Conservation (phyloP, 2,329 filamentous ascomycete genomes). For the Coccinonectria pachysandricola region DNA sequence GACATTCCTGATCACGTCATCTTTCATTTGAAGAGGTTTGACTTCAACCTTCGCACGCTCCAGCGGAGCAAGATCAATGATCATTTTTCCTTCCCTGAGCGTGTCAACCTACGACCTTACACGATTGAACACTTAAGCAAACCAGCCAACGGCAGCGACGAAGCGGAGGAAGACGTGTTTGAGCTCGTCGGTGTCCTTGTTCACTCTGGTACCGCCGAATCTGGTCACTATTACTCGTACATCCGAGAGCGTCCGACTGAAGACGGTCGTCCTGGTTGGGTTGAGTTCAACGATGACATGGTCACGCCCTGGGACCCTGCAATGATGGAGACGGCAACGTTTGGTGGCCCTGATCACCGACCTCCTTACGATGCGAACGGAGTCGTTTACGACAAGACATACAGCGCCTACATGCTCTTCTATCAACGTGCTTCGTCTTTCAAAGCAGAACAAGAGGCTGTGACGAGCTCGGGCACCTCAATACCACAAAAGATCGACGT, state of each 20-base stretch:
- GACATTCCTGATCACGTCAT: constrained; percentile 90
- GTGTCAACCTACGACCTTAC: constrained; percentile 81
- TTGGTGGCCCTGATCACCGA: constrained; percentile 58
- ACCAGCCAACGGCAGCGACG: constrained; percentile 37
- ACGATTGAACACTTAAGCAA: constrained; percentile 75
- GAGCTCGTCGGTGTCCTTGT: constrained; percentile 93
- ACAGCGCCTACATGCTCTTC: constrained; percentile 96
- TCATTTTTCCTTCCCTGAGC: constrained; percentile 75
- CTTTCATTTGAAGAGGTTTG: constrained; percentile 85
- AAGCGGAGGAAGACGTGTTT: constrained; percentile 69
- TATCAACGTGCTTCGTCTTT: constrained; percentile 73
- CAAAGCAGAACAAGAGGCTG: constrained; percentile 37
- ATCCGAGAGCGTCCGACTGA: constrained; percentile 66
- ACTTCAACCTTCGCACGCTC: constrained; percentile 68
- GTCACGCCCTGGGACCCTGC: constrained; percentile 66
- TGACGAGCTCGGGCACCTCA: constrained; percentile 23
- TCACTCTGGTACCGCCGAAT: constrained; percentile 84
- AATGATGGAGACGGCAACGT: constrained; percentile 66
- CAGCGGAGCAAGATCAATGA: constrained; percentile 92
- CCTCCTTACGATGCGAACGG: constrained; percentile 34
- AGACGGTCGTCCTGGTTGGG: constrained; percentile 49
- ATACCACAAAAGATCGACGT: constrained; percentile 33
- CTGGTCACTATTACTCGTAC: constrained; percentile 95
- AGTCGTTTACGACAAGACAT: constrained; percentile 53
- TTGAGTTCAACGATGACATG: constrained; percentile 89